Conservation (phyloP, 306 rosid genomes). For the Echinosophora koreensis region DNA sequence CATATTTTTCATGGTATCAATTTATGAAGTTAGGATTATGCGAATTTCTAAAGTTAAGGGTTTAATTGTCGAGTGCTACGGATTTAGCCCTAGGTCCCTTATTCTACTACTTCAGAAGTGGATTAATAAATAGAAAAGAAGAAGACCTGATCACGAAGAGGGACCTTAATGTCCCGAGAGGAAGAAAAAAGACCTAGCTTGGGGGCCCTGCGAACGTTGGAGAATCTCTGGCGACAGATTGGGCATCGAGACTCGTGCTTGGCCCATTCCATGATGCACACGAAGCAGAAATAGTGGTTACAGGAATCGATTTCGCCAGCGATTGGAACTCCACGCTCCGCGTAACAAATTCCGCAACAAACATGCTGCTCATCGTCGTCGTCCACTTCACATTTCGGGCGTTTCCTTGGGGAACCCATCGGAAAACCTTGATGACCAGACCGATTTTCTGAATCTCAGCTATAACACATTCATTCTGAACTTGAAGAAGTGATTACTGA, state of each 20-base stretch:
- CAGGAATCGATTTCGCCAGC: conserved; percentile 82
- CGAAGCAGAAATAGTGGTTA: conserved; percentile 77
- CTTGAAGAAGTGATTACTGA: too few relatives aligned
- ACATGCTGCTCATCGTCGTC: conserved; percentile 1
- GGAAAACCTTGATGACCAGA: background rate
- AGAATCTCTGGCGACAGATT: conserved; percentile 78
- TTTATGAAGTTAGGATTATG: too few relatives aligned
- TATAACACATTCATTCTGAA: too few relatives aligned
- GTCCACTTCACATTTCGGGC: conserved; percentile 46
- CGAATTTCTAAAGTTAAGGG: too few relatives aligned
- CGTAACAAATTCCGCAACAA: conserved; percentile 72
- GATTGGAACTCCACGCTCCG: conserved; percentile 54
- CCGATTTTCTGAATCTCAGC: too few relatives aligned
- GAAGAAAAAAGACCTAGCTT: conserved; percentile 49
- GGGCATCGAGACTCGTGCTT: conserved; percentile 88
- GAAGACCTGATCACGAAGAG: conserved; percentile 73
- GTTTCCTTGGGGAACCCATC: conserved; percentile 51
- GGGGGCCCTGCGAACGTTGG: conserved; percentile 60
- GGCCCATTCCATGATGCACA: conserved; percentile 87
- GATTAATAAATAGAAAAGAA: background rate
- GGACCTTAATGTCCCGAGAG: conserved; percentile 63
- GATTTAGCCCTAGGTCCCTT: background rate
- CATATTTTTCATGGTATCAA: too few relatives aligned
- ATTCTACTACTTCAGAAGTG: background rate
- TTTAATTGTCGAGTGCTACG: background rate